These are phyloP conservation scores for Microcera coccophila DNA, from an alignment of 2,329 filamentous ascomycete genomes.

Conservation along the genomic window DNA sequence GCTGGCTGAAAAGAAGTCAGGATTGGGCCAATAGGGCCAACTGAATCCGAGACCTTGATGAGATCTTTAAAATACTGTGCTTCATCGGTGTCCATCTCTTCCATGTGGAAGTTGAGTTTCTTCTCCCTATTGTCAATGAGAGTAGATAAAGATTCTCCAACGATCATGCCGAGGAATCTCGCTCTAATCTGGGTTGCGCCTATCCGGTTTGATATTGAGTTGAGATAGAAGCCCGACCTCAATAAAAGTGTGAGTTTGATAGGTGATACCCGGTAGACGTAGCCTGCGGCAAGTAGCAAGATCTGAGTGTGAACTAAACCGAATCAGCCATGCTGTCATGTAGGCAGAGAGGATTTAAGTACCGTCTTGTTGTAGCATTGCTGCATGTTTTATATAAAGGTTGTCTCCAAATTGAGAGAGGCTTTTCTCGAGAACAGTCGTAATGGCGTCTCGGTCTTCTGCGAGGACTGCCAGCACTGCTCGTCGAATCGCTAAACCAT, in stretches of 20 bases:
- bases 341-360: constrained; percentile 18
- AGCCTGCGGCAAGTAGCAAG: constrained; percentile 72
- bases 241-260: constrained; percentile 65
- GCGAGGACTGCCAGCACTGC: constrained; percentile 59
- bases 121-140: constrained; percentile 66
- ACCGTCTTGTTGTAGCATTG: constrained; percentile 88
- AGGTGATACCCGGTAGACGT: constrained; percentile 63
- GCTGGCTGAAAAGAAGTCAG: constrained; percentile 17
- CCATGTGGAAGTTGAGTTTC: constrained; percentile 76
- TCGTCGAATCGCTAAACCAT: constrained; percentile 62
- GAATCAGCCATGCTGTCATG: constrained; percentile 19
- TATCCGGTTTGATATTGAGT: constrained; percentile 79
- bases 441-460: constrained; percentile 48
- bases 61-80: constrained; percentile 71
- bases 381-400: constrained; percentile 79
- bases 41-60: constrained; percentile 55
- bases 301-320: constrained; percentile 73
- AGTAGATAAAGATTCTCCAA: constrained; percentile 67
- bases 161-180: constrained; percentile 81
- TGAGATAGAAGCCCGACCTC: constrained; percentile 69
- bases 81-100: constrained; percentile 71
- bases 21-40: constrained; percentile 57
- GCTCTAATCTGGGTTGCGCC: constrained; percentile 69
- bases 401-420: constrained; percentile 77
- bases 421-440: constrained; percentile 61